Evolutionary conservation across 371 early-diverging fungal genomes (phyloP), one percentile per base, ranked within the genome.

Genomic region (Phascolomyces articulosus): DNA sequence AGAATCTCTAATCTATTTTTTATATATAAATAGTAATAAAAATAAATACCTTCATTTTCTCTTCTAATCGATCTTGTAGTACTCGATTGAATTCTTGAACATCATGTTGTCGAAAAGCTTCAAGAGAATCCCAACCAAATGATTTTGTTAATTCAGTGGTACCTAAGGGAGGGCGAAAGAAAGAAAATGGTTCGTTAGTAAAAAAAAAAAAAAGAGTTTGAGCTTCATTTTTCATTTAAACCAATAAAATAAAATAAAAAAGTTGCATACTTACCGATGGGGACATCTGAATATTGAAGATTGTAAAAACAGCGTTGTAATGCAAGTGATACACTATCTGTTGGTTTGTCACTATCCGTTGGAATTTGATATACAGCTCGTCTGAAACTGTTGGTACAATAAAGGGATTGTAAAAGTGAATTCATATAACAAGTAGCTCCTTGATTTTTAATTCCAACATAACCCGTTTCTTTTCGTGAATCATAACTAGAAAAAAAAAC

Each of bases 351-450:
- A 20, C 85, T 81, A 41, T 87, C 91, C 1, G 96, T 96, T 8
- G 98, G 97, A 54, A 98, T 96, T 60, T 90, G 86, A 68, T 91
- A 97, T 51, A 93, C 83, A 66, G 96, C 89, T 55, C 91, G 92
- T 63, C 96, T 88, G 82, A 99, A 98, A 70, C 87, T 87, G 63
- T 91, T 94, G 31, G 98, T 98, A 72, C 95, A 95, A 77, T 91
- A 99, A n/a, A 99, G 83, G 18, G 97, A 95, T 75, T 99, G 99
- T 38, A 99, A 87, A 27, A 99, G 80, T 49, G 98, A 96, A 84
- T 99, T 99, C 93, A 99, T 95, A 78, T 99, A 99, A 80, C 99
- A 99, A 0, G 99, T 99, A 2, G 99, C 99, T n/a, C 99, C 99
- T 70, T 99, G 97, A 80, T 99, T 99, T 62, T 89, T 88, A 64